These are phyloP conservation scores for Pichia norvegensis DNA, from an alignment of 1,139 yeast genomes.

Conservation along the genomic window DNA sequence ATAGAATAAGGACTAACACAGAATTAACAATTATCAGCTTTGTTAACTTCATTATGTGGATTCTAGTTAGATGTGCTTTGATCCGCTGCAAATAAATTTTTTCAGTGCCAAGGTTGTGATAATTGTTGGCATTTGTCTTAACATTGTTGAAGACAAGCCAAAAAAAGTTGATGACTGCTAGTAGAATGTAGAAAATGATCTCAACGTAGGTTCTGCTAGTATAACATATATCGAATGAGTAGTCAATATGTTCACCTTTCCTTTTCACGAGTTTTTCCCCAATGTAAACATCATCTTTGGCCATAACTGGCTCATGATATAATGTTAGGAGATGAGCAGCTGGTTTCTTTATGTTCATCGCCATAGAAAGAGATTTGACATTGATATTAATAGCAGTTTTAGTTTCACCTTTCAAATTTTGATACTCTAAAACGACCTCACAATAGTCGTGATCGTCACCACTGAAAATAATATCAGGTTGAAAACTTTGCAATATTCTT, in stretches of 20 bases:
- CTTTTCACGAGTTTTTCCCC: constrained; percentile 11
- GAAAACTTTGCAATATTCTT: constrained; percentile 29
- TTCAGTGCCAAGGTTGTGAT: not conserved
- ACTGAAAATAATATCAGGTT: constrained; percentile 38
- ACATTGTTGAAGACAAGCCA: constrained; percentile 14
- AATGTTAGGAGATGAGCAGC: constrained; percentile 45
- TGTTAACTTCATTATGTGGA: not conserved
- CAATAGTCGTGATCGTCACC: constrained; percentile 56
- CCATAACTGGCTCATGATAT: constrained; percentile 17
- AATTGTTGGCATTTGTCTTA: constrained; percentile 6
- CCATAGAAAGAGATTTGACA: constrained; percentile 52
- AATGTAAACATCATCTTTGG: constrained; percentile 9
- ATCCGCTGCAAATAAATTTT: too few relatives aligned
- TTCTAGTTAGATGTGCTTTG: not conserved
- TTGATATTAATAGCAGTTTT: constrained; percentile 34
- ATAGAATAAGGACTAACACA: not conserved
- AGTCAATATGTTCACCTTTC: constrained; percentile 14
- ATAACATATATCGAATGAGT: constrained; percentile 39
- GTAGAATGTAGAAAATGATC: constrained; percentile 32
- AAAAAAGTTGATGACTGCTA: constrained; percentile 30
- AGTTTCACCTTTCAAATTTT: constrained; percentile 14
- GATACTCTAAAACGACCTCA: constrained; percentile 34
- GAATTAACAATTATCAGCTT: not conserved
- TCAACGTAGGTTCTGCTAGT: constrained; percentile 43
- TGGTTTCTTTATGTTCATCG: constrained; percentile 49